Evolutionary conservation across 2,329 filamentous ascomycete genomes (phyloP).

Genomic region (Fusarium chuoi): DNA sequence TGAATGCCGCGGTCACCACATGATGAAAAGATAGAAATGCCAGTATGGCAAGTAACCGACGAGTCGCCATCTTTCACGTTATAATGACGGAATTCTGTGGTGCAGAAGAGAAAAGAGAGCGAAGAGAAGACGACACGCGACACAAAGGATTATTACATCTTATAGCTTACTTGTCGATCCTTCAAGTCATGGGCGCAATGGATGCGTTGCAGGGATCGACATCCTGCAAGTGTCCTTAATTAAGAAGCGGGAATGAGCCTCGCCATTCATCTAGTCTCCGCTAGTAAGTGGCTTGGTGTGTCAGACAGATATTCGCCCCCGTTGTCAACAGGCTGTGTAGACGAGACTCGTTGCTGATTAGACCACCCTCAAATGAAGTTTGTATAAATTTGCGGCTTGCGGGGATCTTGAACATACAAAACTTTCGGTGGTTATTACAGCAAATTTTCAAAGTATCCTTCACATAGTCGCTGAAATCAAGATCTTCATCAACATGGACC

Average conservation of each 20-base stretch:
- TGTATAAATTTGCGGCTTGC: not conserved
- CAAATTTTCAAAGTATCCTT: not conserved
- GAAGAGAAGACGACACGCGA: not conserved
- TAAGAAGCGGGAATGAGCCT: not conserved
- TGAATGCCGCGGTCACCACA: not conserved
- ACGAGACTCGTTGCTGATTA: not conserved
- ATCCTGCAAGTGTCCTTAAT: not conserved
- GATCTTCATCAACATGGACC: not conserved
- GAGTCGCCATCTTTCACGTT: not conserved
- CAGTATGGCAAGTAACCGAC: not conserved
- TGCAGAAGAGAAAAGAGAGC: no score
- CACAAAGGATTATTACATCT: not conserved
- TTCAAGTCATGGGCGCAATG: not conserved
- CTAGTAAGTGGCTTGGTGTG: not conserved
- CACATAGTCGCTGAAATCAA: not conserved
- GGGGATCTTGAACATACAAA: not conserved
- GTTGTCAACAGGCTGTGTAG: not conserved
- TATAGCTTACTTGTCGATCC: not conserved
- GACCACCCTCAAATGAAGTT: not conserved
- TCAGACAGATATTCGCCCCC: not conserved
- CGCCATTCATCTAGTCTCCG: not conserved
- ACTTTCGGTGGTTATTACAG: accelerated
- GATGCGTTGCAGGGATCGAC: not conserved
- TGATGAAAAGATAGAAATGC: not conserved
- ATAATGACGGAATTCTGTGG: accelerated